Evolutionary conservation across 2,329 filamentous ascomycete species (phyloP), one percentile per base, ranked within the genome.

Genomic region (Clonostachys chloroleuca): DNA sequence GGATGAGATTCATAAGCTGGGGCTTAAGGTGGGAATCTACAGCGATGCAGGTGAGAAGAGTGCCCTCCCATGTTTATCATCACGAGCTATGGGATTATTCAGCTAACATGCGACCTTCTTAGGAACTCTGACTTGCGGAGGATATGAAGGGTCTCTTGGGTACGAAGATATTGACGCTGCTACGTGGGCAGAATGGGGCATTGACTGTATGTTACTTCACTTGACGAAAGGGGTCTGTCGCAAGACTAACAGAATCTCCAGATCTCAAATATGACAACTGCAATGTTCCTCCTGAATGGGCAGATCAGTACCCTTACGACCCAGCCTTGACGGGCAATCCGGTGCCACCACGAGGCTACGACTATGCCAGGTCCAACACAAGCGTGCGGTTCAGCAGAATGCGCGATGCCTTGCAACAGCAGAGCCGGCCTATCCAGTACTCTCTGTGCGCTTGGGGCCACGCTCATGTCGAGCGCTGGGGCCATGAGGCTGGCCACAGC

Each of bases 21-120:
- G 78, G 3, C 56, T 86, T 41, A 86, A 85, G 57, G 64, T 84
- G 10, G 83, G 83, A 1, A 83, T 86, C 48, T 86, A 86, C 56
- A 75, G 75, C 53, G 75, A 74, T 57, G 77, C 77, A 1, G 77
- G 77, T 40, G 66, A 49, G 43, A 20, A 24, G 24, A 7, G 6
- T 24, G 24, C 24, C 8, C 24, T 24, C 6, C 24, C 24, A 24
- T 24, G 24, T 24, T 59, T 17, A 45, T 42, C 4, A 34, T 42
- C 5, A 45, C 33, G 9, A 18, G 40, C 44, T 44, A 16, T 8
- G 8, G 10, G 36, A 40, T 9, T 18, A 6, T 8, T 6, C 33
- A 42, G 24, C 24, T 24, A 24, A 24, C 7, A 37, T 9, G 34
- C 14, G 30, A 48, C 40, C 40, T 18, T 44, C 49, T 18, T 33